Base-by-base conservation (phyloP, 2,329 filamentous ascomycete species). In the Lasiodiplodia sp. region DNA sequence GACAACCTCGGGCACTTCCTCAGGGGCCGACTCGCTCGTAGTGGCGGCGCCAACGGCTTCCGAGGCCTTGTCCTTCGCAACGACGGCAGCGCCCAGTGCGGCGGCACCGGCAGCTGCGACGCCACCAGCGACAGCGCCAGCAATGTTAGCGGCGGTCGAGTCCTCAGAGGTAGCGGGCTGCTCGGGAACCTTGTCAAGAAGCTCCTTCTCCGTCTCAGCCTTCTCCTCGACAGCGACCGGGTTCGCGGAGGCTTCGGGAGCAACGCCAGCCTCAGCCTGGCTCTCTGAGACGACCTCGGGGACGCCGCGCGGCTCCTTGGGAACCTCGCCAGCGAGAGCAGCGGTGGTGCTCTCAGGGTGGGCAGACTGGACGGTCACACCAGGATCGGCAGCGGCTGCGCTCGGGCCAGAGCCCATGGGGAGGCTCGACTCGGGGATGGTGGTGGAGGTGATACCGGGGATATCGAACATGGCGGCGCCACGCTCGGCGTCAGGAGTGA, bases 371-470 rank as follows among this genome's bases (percentile, higher is more conserved):
- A 83, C 80, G 64, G 79, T 77, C 47, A 79, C 70, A 64, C 79
- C 79, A 11, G 79, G 78, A 57, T 81, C 80, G 70, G 77, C 72
- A 70, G 79, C 75, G 37, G 72, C 75, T 66, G 78, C 78, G 60
- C 75, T 73, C 23, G 64, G 40, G 18, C 40, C 65, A 28, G 65
- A 62, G 52, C 85, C 86, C 79, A 94, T 90, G 14, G 92, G 91
- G 71, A 96, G 85, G 79, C 91, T 92, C 8, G 92, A 95, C 81
- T 96, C 93, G 21, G 93, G 93, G 72, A 96, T 94, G 78, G 92
- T 83, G 79, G 85, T 90, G 70, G 84, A 86, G 56, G 86, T 83
- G 68, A 90, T 78, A 34, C 76, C 74, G 64, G 84, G 83, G 51
- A 86, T 72, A 72, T 75, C 78, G 71, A 85, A 83, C 74, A 84